Evolutionary conservation across 2,329 filamentous ascomycete species (phyloP).

Genomic region (Mariannaea sp.): DNA sequence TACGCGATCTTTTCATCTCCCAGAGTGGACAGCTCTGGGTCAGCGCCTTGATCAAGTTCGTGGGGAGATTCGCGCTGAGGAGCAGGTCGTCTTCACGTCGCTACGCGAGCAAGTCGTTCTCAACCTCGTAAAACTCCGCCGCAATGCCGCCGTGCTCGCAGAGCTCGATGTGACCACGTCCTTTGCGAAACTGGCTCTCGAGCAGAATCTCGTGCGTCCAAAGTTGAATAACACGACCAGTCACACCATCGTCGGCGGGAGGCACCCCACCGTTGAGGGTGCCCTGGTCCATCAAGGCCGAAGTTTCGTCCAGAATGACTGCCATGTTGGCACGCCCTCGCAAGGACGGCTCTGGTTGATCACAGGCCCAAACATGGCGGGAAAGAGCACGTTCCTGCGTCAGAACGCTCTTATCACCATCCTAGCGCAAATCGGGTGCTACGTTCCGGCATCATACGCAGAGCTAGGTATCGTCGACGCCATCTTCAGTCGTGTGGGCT

Average conservation of each 20-base stretch:
- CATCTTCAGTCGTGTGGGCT: constrained; percentile 91
- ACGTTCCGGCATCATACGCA: constrained; percentile 86
- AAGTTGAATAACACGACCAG: constrained; percentile 66
- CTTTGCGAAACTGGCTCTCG: constrained; percentile 77
- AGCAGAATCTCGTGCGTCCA: constrained; percentile 76
- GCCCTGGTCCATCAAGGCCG: constrained; percentile 80
- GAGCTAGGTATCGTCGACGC: constrained; percentile 92
- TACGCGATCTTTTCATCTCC: constrained; percentile 81
- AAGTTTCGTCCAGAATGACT: constrained; percentile 85
- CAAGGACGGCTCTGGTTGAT: constrained; percentile 69
- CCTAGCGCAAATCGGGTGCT: constrained; percentile 89
- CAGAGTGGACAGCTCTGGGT: constrained; percentile 84
- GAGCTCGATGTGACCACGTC: constrained; percentile 90
- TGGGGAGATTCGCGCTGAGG: constrained; percentile 79
- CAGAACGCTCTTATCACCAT: constrained; percentile 96
- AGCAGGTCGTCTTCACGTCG: constrained; percentile 76
- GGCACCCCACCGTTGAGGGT: constrained; percentile 90
- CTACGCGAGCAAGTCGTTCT: constrained; percentile 77
- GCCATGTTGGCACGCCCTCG: constrained; percentile 71
- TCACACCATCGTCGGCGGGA: constrained; percentile 81
- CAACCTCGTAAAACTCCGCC: constrained; percentile 83
- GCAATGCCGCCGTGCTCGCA: constrained; percentile 89
- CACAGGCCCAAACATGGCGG: constrained; percentile 95
- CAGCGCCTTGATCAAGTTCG: constrained; percentile 77
- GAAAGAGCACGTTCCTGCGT: constrained; percentile 93